Base-by-base conservation (phyloP, 2,329 filamentous ascomycete species). In the Penicillium oxalicum region DNA sequence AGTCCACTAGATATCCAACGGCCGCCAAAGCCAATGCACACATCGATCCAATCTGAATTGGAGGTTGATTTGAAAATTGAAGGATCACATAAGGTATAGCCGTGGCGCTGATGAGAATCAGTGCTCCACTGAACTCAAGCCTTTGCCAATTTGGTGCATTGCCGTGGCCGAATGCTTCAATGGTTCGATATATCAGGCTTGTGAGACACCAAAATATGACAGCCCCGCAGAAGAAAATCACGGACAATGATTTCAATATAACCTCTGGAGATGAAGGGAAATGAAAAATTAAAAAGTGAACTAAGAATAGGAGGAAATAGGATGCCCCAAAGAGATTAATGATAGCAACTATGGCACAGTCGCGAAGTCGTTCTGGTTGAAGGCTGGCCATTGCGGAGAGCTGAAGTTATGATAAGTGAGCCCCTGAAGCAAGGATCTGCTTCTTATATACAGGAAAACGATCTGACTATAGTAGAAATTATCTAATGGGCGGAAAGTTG, bases 101-200 rank as follows among this genome's bases (percentile, higher is more conserved):
- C 18, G 45, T 40, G 12, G 45, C 48, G 35, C 41, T 50, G 26
- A 55, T 55, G 26, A 55, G 42, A 39, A 50, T 32, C 35, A 55
- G 35, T 13, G 42, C 44, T 11, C 52, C 52, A 35, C 24, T 28
- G 33, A 44, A 49, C 44, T 52, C 50, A 37, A 52, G 40, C 28
- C 47, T 52, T 28, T 52, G 50, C 47, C 50, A 44, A 26, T 40
- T 26, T 26, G 45, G 28, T 28, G 44, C 40, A 36, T 46, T 13
- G 39, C 40, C 45, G 33, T 47, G 46, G 24, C 46, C 32, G 26
- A 52, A 35, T 11, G 46, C 46, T 28, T 35, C 40, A 27, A 51
- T 47, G 3, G 47, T 34, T 13, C 47, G 50, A 45, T 55, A 49
- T 33, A 43, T 41, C 9, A 55, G 40, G 43, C 47, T 52, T 25